Evolutionary conservation across 139 green algal species (phyloP).

Genomic region (Parachlorella kessleri): DNA sequence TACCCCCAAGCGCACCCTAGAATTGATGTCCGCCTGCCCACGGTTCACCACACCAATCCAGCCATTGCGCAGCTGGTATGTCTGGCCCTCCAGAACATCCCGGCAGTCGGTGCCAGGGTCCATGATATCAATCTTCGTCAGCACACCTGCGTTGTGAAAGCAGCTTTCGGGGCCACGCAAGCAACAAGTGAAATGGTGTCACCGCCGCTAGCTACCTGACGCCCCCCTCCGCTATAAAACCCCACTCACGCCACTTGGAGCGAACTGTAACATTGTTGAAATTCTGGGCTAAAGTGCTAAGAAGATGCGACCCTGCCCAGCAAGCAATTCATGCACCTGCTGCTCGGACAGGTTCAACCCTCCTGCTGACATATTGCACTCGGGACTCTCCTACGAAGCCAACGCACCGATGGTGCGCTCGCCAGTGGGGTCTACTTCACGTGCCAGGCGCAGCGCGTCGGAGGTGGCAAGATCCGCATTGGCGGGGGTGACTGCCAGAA

Average conservation of each 20-base stretch:
- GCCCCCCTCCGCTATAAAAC: no score
- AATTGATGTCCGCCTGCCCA: slow-evolving; percentile 91
- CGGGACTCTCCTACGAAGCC: no score
- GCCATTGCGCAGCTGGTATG: slow-evolving; percentile 80
- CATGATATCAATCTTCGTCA: slow-evolving; percentile 99
- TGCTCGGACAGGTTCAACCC: no score
- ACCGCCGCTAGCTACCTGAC: no score
- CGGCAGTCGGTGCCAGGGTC: slow-evolving; percentile 91
- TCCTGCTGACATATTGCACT: no score
- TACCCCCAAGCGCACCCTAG: no score
- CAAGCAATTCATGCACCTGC: no score
- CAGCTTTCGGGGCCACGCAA: slow-evolving; percentile 88
- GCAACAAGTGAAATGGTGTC: not conserved
- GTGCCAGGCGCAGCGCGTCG: slow-evolving; percentile 94
- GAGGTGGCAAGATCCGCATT: slow-evolving; percentile 97
- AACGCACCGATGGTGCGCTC: slow-evolving; percentile 71
- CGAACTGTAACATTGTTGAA: no score
- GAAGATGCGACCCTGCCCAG: no score
- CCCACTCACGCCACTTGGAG: no score
- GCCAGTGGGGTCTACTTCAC: slow-evolving; percentile 86
- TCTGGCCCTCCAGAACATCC: slow-evolving; percentile 81
- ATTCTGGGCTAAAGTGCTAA: no score
- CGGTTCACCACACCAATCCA: slow-evolving; percentile 96
- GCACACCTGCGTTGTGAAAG: slow-evolving; percentile 87
- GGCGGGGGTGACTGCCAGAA: slow-evolving; percentile 95